These are phyloP conservation scores for Dendrocalamus latiflorus DNA, from an alignment of 202 grass and related monocot species.

Conservation along the genomic window DNA sequence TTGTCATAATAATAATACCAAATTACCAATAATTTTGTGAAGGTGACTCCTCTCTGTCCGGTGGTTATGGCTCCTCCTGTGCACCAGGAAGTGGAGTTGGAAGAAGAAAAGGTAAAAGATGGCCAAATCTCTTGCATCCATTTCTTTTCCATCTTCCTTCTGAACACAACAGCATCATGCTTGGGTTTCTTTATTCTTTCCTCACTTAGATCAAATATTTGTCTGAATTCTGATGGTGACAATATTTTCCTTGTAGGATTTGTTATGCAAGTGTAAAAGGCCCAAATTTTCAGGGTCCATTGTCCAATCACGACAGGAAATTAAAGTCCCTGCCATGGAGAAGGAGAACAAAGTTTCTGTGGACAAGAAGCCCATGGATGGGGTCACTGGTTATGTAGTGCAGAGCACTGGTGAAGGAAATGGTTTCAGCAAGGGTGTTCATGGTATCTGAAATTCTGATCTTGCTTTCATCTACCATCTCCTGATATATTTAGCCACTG, in stretches of 20 bases:
- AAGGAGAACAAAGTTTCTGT: background rate
- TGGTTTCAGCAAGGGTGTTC: background rate
- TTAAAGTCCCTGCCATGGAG: background rate
- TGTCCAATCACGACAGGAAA: background rate
- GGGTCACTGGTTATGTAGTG: background rate
- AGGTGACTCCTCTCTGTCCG: background rate
- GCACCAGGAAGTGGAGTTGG: background rate
- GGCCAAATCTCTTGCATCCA: background rate
- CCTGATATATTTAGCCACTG: background rate
- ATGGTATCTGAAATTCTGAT: background rate
- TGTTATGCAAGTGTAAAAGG: conserved; percentile 15
- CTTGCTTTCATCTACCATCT: background rate
- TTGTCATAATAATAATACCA: background rate
- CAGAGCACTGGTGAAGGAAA: conserved; percentile 13
- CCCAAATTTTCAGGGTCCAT: background rate
- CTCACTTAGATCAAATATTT: background rate
- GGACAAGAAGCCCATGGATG: background rate
- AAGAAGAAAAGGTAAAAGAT: conserved; percentile 27
- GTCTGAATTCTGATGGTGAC: background rate
- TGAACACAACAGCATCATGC: background rate
- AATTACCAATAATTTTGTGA: conserved; percentile 4
- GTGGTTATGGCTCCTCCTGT: conserved; percentile 9
- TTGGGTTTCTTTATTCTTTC: background rate
- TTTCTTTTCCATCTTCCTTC: background rate
- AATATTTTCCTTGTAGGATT: background rate